These are phyloP conservation scores for Porogramme epimiltina DNA, from an alignment of 1,284 basidiomycete species.

Conservation along the genomic window DNA sequence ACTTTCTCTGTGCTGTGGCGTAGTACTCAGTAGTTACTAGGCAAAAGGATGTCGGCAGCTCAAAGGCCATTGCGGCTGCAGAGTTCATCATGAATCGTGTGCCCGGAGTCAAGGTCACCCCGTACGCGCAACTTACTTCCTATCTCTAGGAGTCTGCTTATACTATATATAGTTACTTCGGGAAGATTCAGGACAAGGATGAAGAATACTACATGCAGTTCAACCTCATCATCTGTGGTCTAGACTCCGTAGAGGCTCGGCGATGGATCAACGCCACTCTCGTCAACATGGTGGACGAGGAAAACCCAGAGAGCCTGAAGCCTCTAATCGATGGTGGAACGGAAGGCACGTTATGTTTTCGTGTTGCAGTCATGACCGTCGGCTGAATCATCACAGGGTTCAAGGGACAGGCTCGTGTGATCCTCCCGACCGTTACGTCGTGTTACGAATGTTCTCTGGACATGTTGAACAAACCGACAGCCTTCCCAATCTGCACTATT, in stretches of 20 bases:
- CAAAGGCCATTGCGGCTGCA: conserved; percentile 93
- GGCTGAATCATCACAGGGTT: conserved; percentile 63
- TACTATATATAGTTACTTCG: conserved; percentile 71
- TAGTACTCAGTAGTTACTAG: conserved; percentile 41
- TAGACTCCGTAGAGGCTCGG: conserved; percentile 97
- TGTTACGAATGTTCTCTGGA: conserved; percentile 99
- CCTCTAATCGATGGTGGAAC: conserved; percentile 99
- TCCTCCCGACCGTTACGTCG: conserved; percentile 92
- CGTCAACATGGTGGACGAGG: conserved; percentile 90
- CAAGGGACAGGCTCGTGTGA: conserved; percentile 98
- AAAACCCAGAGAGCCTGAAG: conserved; percentile 91
- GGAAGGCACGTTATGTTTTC: conserved; percentile 65
- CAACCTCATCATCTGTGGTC: conserved; percentile 94
- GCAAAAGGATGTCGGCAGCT: conserved; percentile 88
- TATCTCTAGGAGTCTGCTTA: conserved; percentile 10
- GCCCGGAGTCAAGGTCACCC: conserved; percentile 91
- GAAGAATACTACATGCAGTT: conserved; percentile 98
- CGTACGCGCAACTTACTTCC: conserved; percentile 54
- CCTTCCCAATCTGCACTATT: conserved; percentile 98
- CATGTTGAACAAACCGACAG: conserved; percentile 97
- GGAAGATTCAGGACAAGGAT: conserved; percentile 98
- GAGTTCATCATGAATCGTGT: conserved; percentile 96
- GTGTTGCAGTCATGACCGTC: neutral
- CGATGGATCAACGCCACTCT: conserved; percentile 99
- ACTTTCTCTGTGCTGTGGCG: neutral